A percentile compares a stretch with the other conserved stretches of the same genome.
phyloP scores from a whole-genome alignment of 306 rosid genomes.

The Dryas alaskensis region DNA sequence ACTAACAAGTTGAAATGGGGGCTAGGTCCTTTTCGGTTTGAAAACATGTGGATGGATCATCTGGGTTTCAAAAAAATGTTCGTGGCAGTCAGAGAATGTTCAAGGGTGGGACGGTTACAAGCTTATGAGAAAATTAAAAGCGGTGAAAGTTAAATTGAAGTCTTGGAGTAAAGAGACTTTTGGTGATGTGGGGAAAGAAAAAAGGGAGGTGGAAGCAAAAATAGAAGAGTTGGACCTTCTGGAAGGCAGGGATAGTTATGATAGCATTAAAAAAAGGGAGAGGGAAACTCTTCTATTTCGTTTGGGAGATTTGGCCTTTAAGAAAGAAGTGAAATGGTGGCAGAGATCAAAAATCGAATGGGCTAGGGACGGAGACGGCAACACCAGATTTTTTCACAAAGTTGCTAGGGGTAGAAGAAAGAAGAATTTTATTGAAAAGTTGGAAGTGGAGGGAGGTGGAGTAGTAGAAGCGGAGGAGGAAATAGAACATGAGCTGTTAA shows the following conservation, averaged over 20 bases:
- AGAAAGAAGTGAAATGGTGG: background rate
- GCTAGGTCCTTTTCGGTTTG: background rate
- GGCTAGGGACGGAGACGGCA: background rate
- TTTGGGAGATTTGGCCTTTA: background rate
- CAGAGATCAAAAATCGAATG: background rate
- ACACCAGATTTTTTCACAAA: background rate
- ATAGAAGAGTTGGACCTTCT: background rate
- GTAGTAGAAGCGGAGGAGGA: background rate
- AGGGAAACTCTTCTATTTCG: background rate
- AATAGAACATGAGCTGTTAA: background rate
- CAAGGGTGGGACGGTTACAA: background rate
- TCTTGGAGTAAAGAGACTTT: background rate
- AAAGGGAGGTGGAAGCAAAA: background rate
- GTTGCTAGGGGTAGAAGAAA: background rate
- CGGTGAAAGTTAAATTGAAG: background rate
- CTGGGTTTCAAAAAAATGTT: background rate
- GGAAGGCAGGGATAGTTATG: background rate
- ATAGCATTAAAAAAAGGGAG: background rate
- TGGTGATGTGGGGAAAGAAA: background rate
- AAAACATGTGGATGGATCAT: background rate
- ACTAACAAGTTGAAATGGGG: background rate
- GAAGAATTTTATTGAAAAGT: background rate
- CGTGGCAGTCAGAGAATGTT: background rate
- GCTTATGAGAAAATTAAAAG: too few species aligned
- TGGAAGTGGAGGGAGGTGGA: background rate